A percentile compares a stretch with the other conserved stretches of the same genome.
phyloP scores from a whole-genome alignment of 139 green algal genomes.

The Micractinium sp. region DNA sequence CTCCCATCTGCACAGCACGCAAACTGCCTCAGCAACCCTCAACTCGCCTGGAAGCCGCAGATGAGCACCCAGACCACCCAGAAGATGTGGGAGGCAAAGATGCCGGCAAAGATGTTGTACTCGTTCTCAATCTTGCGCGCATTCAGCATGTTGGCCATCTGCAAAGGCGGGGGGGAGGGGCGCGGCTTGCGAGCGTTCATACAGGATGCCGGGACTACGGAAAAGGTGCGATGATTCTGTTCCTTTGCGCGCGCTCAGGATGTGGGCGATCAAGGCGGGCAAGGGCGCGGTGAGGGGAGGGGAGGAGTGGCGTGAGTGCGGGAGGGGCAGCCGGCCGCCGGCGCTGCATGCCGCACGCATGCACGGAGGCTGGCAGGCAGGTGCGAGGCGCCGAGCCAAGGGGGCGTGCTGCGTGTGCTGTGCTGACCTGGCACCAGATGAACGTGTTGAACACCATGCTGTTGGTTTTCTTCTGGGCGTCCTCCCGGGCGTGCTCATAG shows the following conservation, averaged over 20 bases:
- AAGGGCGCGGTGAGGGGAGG: not conserved
- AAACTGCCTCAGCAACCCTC: not conserved
- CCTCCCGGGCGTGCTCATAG: slow-evolving; percentile 39
- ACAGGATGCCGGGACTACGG: too few species aligned
- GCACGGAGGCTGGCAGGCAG: too few species aligned
- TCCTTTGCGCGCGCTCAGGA: slow-evolving; percentile 89
- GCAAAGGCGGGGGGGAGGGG: slow-evolving; percentile 5
- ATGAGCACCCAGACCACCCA: slow-evolving; percentile 74
- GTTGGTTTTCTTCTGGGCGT: slow-evolving; percentile 52
- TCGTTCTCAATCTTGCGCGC: slow-evolving; percentile 88
- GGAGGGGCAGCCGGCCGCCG: not conserved
- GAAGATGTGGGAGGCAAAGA: slow-evolving; percentile 79
- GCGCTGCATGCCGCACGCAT: too few species aligned
- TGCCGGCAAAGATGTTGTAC: slow-evolving; percentile 83
- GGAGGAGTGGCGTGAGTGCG: not conserved
- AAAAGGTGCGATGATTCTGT: too few species aligned
- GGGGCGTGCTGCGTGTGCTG: not conserved
- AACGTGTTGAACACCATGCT: slow-evolving; percentile 96
- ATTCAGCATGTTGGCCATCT: slow-evolving; percentile 93
- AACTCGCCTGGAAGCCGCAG: slow-evolving; percentile 65
- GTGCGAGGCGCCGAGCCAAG: not conserved
- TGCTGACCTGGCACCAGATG: slow-evolving; percentile 90
- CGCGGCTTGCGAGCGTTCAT: too few species aligned
- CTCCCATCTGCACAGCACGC: not conserved
- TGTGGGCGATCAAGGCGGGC: slow-evolving; percentile 75